These are phyloP conservation scores for Pistacia vera DNA, from an alignment of 345 rosid species.

Conservation along the genomic window DNA sequence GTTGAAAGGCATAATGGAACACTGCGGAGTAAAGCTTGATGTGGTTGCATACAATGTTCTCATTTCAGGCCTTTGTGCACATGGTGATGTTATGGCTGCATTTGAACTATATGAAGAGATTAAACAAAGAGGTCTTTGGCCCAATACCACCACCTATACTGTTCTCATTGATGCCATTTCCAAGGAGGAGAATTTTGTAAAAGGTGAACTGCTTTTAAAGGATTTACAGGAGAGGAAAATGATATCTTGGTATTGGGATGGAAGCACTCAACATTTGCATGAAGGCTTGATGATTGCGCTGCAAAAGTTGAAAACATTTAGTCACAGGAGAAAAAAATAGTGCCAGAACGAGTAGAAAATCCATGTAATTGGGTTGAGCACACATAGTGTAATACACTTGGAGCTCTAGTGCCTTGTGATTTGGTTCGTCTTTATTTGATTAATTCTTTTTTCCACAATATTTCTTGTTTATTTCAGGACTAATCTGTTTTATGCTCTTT, in stretches of 20 bases:
- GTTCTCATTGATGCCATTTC: constrained; percentile 57
- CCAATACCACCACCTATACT: constrained; percentile 62
- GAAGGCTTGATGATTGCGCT: constrained; percentile 1
- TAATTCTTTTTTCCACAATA: neutral
- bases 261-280: constrained; percentile 34
- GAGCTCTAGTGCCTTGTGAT: too few species aligned
- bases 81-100: constrained; percentile 53
- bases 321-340: too few species aligned
- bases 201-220: constrained; percentile 48
- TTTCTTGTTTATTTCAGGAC: neutral
- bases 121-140: constrained; percentile 63
- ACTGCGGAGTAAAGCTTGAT: constrained; percentile 61
- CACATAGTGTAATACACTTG: too few species aligned
- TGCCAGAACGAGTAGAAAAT: too few species aligned
- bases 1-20: constrained; percentile 51
- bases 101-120: constrained; percentile 71
- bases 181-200: constrained; percentile 24
- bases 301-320: too few species aligned
- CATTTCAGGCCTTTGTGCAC: constrained; percentile 51
- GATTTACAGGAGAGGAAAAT: constrained; percentile 68
- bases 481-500: neutral
- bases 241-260: constrained; percentile 39
- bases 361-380: too few species aligned
- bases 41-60: constrained; percentile 77
- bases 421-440: too few species aligned